phyloP scores from a whole-genome alignment of 2,329 filamentous ascomycete species.

The Cercospora sp. region DNA sequence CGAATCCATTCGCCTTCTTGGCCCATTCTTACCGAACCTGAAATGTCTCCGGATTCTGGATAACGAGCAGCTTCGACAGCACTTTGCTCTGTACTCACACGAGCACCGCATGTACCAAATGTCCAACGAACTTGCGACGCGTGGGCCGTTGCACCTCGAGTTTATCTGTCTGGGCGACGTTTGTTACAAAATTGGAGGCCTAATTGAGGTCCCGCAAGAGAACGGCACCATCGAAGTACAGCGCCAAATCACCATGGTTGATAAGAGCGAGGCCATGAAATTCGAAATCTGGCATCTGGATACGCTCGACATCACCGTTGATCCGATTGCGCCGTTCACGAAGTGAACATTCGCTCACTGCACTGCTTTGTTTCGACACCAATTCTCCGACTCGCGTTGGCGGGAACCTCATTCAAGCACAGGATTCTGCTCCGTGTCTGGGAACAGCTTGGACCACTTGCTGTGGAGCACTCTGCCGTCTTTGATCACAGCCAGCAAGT shows the following conservation, averaged over 20 bases:
- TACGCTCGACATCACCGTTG: conserved; percentile 34
- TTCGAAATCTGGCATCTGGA: conserved; percentile 52
- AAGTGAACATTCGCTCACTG: conserved; percentile 7
- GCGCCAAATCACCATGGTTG: conserved; percentile 38
- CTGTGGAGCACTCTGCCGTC: conserved; percentile 53
- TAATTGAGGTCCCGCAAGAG: conserved; percentile 23
- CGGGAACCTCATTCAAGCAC: conserved; percentile 21
- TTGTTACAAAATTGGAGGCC: conserved; percentile 42
- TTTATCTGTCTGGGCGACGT: conserved; percentile 45
- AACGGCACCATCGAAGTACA: conserved; percentile 31
- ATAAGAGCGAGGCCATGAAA: conserved; percentile 42
- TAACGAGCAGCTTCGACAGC: conserved; percentile 28
- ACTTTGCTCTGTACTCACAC: conserved; percentile 23
- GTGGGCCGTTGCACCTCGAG: conserved; percentile 32
- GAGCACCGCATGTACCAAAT: conserved; percentile 39
- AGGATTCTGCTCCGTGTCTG: conserved; percentile 23
- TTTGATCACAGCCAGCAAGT: conserved; percentile 56
- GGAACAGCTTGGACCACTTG: conserved; percentile 35
- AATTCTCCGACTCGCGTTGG: not conserved
- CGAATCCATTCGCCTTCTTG: conserved; percentile 43
- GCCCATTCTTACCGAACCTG: conserved; percentile 44
- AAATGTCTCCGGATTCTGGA: conserved; percentile 45
- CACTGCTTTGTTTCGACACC: not conserved
- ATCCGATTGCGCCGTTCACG: conserved; percentile 27
- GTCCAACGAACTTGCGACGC: conserved; percentile 26